Percentiles rank a stretch among this genome's conserved stretches.
phyloP scores from a whole-genome alignment of 208 protist species.

The Acanthamoeba comandoni region DNA sequence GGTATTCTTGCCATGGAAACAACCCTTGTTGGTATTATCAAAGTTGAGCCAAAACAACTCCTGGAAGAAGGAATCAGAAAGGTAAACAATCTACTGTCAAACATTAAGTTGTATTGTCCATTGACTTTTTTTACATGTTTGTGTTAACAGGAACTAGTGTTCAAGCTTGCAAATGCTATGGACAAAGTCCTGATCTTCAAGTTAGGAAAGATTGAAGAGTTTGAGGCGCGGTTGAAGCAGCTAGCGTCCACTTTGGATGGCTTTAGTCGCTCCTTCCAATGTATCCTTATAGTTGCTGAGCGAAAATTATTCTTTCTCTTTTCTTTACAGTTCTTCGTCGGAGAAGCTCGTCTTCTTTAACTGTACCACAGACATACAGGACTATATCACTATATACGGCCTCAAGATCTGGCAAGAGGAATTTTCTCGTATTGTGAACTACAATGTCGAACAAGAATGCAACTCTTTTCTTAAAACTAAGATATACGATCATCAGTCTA shows the following conservation, averaged over 20 bases:
- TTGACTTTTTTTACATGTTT: not conserved
- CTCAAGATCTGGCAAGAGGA: constrained; percentile 96
- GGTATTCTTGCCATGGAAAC: constrained; percentile 97
- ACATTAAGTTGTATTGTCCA: not conserved
- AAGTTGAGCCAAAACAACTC: constrained; percentile 95
- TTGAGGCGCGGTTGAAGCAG: constrained; percentile 87
- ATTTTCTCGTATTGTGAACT: constrained; percentile 95
- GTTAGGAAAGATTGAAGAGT: constrained; percentile 86
- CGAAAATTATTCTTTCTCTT: constrained; percentile 31
- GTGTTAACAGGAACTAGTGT: constrained; percentile 83
- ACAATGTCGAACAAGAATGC: constrained; percentile 97
- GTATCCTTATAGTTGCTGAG: constrained; percentile 77
- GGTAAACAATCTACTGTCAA: constrained; percentile 66
- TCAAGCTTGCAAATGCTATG: constrained; percentile 81
- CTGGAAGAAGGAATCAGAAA: constrained; percentile 97
- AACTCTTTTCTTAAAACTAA: constrained; percentile 95
- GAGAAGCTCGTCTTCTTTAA: not conserved
- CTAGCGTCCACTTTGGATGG: constrained; percentile 91
- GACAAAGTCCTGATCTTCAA: constrained; percentile 81
- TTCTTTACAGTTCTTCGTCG: not conserved
- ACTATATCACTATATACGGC: constrained; percentile 97
- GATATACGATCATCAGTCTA: constrained; percentile 88
- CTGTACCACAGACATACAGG: constrained; percentile 90
- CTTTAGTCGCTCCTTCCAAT: constrained; percentile 95
- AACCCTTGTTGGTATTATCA: constrained; percentile 96